Evolutionary conservation across 768 basidiomycete species (phyloP).

Genomic region (Pleurotus ostreatus): DNA sequence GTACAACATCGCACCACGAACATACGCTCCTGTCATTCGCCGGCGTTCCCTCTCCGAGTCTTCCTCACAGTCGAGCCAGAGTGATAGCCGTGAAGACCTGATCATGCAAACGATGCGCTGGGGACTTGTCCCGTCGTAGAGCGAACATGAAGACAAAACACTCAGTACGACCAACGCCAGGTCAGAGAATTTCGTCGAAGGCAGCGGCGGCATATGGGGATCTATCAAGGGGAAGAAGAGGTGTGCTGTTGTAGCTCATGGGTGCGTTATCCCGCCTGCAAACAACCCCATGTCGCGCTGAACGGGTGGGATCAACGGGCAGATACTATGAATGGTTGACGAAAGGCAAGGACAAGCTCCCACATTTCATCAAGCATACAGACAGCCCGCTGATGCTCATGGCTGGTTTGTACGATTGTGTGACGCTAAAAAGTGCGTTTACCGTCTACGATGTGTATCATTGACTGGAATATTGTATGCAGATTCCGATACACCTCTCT

Average conservation of each 20-base stretch:
- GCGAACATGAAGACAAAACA: conserved; percentile 63
- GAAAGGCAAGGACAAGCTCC: conserved; percentile 73
- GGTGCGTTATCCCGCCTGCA: conserved; percentile 16
- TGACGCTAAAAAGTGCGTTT: conserved; percentile 58
- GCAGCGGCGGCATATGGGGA: conserved; percentile 77
- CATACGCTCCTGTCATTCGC: conserved; percentile 72
- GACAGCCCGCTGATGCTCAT: conserved; percentile 78
- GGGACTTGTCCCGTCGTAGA: conserved; percentile 87
- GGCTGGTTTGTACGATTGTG: conserved; percentile 83
- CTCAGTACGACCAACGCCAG: conserved; percentile 90
- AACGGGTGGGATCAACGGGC: conserved; percentile 1
- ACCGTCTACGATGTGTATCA: neutral
- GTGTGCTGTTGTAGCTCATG: conserved; percentile 75
- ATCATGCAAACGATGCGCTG: conserved; percentile 84
- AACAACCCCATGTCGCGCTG: neutral
- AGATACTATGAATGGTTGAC: conserved; percentile 96
- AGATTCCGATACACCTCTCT: conserved; percentile 38
- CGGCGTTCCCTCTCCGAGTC: conserved; percentile 23
- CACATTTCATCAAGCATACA: conserved; percentile 75
- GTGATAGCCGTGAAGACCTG: conserved; percentile 17
- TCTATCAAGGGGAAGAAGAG: conserved; percentile 77
- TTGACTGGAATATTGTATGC: too few species aligned
- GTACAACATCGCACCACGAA: conserved; percentile 83
- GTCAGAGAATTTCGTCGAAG: conserved; percentile 71
- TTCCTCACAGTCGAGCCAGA: conserved; percentile 4